Percentiles rank a stretch among this genome's conserved stretches.
phyloP scores from a whole-genome alignment of 305 asterid species.

The Fraxinus sp. region DNA sequence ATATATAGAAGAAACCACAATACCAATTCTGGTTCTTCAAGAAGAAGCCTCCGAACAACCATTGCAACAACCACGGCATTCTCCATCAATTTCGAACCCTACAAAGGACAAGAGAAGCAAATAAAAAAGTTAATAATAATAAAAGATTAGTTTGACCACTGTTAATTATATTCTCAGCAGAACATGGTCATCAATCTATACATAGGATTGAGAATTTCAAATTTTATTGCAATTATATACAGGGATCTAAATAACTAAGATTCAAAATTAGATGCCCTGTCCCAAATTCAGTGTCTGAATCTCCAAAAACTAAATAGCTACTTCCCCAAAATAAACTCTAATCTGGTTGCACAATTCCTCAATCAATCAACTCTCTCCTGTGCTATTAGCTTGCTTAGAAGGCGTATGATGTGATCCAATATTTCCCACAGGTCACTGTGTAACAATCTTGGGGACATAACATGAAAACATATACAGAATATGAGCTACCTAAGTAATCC shows the following conservation, averaged over 20 bases:
- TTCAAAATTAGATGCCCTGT: neutral
- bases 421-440: neutral
- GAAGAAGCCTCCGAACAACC: slow-evolving; percentile 87
- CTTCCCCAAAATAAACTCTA: neutral
- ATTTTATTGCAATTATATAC: slow-evolving; percentile 16
- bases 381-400: neutral
- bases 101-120: slow-evolving; percentile 25
- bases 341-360: neutral
- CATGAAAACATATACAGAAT: neutral
- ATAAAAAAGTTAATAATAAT: neutral
- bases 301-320: neutral
- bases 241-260: neutral
- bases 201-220: slow-evolving; percentile 9
- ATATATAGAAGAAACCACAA: slow-evolving; percentile 17
- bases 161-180: slow-evolving; percentile 19
- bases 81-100: slow-evolving; percentile 86
- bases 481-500: neutral
- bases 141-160: slow-evolving; percentile 5
- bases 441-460: neutral
- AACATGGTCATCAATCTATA: slow-evolving; percentile 9
- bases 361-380: neutral
- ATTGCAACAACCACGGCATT: slow-evolving; percentile 68
- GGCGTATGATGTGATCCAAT: neutral
- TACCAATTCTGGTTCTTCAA: slow-evolving; percentile 94
- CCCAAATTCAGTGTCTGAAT: neutral